phyloP scores from a whole-genome alignment of 164 flowering plant species.

The Annona cherimola region DNA sequence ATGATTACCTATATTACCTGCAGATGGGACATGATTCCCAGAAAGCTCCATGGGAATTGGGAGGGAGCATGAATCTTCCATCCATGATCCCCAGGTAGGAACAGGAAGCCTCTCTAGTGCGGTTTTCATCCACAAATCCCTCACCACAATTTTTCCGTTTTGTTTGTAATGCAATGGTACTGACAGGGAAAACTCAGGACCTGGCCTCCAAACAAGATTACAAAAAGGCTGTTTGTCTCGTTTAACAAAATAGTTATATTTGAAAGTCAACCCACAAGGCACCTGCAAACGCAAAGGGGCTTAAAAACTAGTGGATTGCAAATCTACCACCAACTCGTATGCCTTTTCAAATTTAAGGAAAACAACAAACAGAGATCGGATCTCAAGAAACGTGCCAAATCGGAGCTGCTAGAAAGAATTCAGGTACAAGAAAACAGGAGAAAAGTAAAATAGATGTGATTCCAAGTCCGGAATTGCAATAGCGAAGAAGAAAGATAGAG shows the following conservation, averaged over 20 bases:
- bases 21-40: slow-evolving; percentile 8
- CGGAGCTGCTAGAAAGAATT: too few relatives aligned
- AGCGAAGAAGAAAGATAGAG: too few relatives aligned
- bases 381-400: not conserved
- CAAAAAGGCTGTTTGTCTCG: slow-evolving; percentile 40
- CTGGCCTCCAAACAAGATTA: slow-evolving; percentile 61
- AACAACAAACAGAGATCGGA: not conserved
- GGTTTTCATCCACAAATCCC: slow-evolving; percentile 54
- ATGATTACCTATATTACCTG: slow-evolving; percentile 36
- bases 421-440: too few relatives aligned
- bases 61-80: slow-evolving; percentile 32
- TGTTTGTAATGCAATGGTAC: slow-evolving; percentile 29
- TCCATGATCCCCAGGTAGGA: slow-evolving; percentile 56
- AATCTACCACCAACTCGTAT: not conserved
- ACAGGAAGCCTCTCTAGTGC: slow-evolving; percentile 22
- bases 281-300: slow-evolving; percentile 33
- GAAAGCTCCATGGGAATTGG: slow-evolving; percentile 9
- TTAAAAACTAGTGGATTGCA: not conserved
- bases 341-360: not conserved
- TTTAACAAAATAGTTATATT: slow-evolving; percentile 57
- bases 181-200: slow-evolving; percentile 57
- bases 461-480: too few relatives aligned
- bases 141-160: slow-evolving; percentile 34
- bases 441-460: too few relatives aligned
- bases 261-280: slow-evolving; percentile 42